A percentile compares a stretch with the other conserved stretches of the same genome.
These are phyloP conservation scores for Meira miltonrushii DNA, from an alignment of 1,284 basidiomycete genomes.

Conservation along the genomic window DNA sequence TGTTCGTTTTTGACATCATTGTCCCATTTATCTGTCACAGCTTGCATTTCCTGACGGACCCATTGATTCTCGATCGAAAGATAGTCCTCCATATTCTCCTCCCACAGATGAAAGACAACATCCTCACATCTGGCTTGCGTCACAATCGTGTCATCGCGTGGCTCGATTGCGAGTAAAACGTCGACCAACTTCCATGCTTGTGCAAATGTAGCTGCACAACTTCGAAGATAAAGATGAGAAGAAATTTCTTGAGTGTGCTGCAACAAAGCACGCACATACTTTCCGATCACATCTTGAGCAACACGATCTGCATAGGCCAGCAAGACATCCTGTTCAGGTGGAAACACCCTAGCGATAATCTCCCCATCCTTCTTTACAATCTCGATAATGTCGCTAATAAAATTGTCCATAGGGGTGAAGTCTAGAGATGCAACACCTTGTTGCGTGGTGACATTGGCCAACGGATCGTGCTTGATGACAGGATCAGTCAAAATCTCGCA, in stretches of 20 bases:
- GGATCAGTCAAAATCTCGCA: conserved; percentile 48
- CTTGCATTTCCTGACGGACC: conserved; percentile 68
- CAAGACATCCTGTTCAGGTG: conserved; percentile 67
- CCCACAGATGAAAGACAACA: conserved; percentile 81
- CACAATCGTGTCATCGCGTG: conserved; percentile 19
- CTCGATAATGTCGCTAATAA: conserved; percentile 68
- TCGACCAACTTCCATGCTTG: conserved; percentile 83
- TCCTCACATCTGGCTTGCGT: conserved; percentile 61
- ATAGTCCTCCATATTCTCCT: conserved; percentile 91
- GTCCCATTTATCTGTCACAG: conserved; percentile 75
- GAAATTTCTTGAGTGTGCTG: conserved; percentile 71
- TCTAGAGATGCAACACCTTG: conserved; percentile 57
- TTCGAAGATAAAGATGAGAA: conserved; percentile 70
- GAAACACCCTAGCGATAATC: conserved; percentile 78
- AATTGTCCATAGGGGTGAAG: conserved; percentile 88
- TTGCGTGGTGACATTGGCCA: conserved; percentile 61
- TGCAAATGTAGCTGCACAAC: conserved; percentile 79
- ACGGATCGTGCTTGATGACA: conserved; percentile 68
- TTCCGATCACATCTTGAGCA: conserved; percentile 68
- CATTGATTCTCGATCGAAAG: conserved; percentile 85
- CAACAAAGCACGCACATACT: conserved; percentile 77
- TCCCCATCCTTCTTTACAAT: conserved; percentile 68
- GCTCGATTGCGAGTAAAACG: conserved; percentile 36
- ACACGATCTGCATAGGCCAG: conserved; percentile 70
- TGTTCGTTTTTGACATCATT: conserved; percentile 57